Percentiles rank a stretch among this genome's conserved stretches.
phyloP scores from a whole-genome alignment of 2,329 filamentous ascomycete genomes.

The Monosporascus ibericus region DNA sequence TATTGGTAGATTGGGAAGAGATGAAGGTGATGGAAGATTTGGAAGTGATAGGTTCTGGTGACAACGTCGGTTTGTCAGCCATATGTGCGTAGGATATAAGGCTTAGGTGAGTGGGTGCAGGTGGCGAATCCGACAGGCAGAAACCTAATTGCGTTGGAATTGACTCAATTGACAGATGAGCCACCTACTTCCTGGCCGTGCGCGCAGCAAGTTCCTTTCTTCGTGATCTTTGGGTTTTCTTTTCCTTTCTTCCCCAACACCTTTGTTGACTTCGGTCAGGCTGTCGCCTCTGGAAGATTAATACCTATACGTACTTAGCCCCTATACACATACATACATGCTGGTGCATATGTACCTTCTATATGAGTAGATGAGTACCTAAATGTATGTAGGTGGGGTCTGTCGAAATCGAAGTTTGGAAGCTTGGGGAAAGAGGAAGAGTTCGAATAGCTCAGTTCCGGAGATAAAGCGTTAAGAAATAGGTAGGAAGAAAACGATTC shows the following conservation, averaged over 20 bases:
- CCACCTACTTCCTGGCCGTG: background rate
- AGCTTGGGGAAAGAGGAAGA: background rate
- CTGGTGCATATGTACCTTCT: background rate
- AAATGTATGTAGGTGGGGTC: background rate
- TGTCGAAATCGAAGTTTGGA: background rate
- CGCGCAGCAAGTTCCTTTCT: no score
- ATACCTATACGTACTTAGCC: background rate
- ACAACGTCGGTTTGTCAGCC: slow-evolving; percentile 16
- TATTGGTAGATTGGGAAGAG: background rate
- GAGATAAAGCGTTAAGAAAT: background rate
- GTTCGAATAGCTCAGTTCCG: background rate
- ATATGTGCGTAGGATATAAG: slow-evolving; percentile 1
- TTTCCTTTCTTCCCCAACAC: no score
- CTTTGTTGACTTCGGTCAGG: background rate
- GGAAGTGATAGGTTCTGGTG: background rate
- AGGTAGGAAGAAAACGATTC: background rate
- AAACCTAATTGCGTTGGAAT: slow-evolving; percentile 15
- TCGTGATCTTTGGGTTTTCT: no score
- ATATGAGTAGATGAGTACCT: background rate
- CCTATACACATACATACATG: background rate
- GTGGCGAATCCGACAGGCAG: slow-evolving; percentile 22
- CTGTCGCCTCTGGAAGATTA: background rate
- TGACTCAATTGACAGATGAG: slow-evolving; percentile 16
- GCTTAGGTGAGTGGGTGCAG: slow-evolving; percentile 4
- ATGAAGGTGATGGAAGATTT: slow-evolving; percentile 10